Evolutionary conservation across 345 rosid genomes (phyloP).

Genomic region (rapeseed (Brassica napus)): DNA sequence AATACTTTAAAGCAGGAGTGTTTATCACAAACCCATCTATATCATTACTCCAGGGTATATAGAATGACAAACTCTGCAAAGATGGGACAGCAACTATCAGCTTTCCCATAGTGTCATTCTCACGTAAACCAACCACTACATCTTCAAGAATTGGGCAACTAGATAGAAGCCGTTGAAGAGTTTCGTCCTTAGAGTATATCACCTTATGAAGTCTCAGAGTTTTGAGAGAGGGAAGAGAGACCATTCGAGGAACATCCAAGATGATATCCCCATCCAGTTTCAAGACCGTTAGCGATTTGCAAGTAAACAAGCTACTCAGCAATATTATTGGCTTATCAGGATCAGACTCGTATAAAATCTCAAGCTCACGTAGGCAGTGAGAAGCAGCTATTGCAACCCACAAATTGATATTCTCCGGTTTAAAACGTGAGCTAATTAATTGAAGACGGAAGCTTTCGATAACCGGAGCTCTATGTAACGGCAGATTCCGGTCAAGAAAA

Average conservation of each 20-base stretch:
- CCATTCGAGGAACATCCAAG: not conserved
- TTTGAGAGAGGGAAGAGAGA: not conserved
- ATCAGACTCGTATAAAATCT: not conserved
- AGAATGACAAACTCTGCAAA: slow-evolving; percentile 14
- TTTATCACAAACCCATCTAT: not conserved
- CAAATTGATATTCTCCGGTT: not conserved
- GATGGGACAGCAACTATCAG: slow-evolving; percentile 3
- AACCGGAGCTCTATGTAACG: not conserved
- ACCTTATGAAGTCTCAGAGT: not conserved
- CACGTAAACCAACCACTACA: not conserved
- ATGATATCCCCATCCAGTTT: not conserved
- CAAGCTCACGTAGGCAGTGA: not conserved
- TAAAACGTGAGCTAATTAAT: not conserved
- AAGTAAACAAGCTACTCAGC: not conserved
- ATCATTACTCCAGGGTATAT: not conserved
- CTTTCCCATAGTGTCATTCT: rapidly evolving
- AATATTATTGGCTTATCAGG: not conserved
- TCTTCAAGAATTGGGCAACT: not conserved
- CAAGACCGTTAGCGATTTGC: not conserved
- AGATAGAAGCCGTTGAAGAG: not conserved
- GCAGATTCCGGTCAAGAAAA: not conserved
- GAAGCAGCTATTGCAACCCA: not conserved
- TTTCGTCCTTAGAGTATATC: not conserved
- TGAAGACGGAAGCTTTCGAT: not conserved
- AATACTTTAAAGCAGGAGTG: slow-evolving; percentile 15